phyloP scores from a whole-genome alignment of 495 filamentous ascomycete species.

The Penicillium bovifimosum region DNA sequence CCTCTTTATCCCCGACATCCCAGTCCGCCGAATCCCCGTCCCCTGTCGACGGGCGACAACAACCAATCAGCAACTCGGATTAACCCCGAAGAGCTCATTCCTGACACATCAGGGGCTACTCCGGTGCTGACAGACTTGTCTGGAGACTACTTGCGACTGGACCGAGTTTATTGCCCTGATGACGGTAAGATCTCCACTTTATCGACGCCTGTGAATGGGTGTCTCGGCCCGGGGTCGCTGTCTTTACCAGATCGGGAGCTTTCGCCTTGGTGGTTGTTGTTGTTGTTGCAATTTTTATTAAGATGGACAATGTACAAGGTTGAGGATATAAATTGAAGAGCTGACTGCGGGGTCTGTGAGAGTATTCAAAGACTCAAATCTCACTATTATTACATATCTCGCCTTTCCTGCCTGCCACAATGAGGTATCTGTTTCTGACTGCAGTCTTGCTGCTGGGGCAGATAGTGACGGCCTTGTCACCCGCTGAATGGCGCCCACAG shows the following conservation, averaged over 20 bases:
- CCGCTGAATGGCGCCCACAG: slow-evolving; percentile 55
- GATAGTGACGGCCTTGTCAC: slow-evolving; percentile 24
- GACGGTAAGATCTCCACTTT: not conserved
- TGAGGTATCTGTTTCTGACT: not conserved
- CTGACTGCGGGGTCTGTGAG: not conserved
- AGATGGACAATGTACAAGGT: not conserved
- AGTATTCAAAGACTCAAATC: not conserved
- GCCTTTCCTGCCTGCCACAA: not conserved
- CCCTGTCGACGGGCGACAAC: slow-evolving; percentile 12
- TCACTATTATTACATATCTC: not conserved
- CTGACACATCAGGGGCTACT: not conserved
- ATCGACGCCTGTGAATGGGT: not conserved
- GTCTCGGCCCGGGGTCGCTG: not conserved
- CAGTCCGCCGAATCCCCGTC: slow-evolving; percentile 20
- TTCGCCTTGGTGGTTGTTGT: too few species aligned
- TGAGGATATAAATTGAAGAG: not conserved
- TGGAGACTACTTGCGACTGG: slow-evolving; percentile 6
- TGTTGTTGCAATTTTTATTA: too few species aligned
- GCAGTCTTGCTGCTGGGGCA: slow-evolving; percentile 9
- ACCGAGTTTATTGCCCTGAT: not conserved
- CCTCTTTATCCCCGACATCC: not conserved
- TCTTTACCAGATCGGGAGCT: not conserved
- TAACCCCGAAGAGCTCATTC: not conserved
- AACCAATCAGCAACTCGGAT: slow-evolving; percentile 9
- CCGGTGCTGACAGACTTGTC: not conserved